Conservation (phyloP, 2,329 filamentous ascomycete species). For the Phialophora expanda region DNA sequence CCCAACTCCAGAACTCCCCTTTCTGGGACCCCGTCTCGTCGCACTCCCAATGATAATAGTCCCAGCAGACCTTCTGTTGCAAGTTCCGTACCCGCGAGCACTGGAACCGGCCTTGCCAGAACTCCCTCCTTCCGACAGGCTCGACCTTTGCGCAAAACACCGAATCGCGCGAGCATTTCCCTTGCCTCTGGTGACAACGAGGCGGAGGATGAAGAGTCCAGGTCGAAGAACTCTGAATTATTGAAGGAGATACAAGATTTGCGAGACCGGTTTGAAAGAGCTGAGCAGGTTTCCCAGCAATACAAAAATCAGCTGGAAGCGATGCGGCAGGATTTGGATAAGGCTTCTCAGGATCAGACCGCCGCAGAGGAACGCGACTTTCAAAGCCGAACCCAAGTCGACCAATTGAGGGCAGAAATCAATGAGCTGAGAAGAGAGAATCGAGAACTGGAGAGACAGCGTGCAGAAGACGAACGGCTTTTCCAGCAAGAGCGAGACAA, state of each 20-base stretch:
- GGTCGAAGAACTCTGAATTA: slow-evolving; percentile 77
- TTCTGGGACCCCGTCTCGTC: slow-evolving; percentile 38
- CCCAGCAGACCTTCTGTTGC: slow-evolving; percentile 28
- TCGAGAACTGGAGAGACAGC: slow-evolving; percentile 88
- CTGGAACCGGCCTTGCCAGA: slow-evolving; percentile 70
- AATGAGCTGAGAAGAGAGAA: slow-evolving; percentile 81
- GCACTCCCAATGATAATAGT: slow-evolving; percentile 37
- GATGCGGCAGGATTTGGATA: slow-evolving; percentile 83
- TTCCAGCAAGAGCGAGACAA: slow-evolving; percentile 93
- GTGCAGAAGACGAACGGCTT: slow-evolving; percentile 85
- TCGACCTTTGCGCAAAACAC: slow-evolving; percentile 44
- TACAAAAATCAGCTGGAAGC: slow-evolving; percentile 84
- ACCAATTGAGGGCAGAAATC: slow-evolving; percentile 81
- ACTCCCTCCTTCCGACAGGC: slow-evolving; percentile 56
- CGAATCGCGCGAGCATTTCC: slow-evolving; percentile 43
- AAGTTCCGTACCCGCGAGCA: slow-evolving; percentile 31
- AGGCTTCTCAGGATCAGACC: slow-evolving; percentile 79
- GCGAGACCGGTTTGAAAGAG: slow-evolving; percentile 78
- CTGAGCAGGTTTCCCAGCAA: slow-evolving; percentile 77
- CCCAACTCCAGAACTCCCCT: slow-evolving; percentile 35
- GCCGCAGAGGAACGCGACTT: slow-evolving; percentile 87
- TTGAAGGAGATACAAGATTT: slow-evolving; percentile 76
- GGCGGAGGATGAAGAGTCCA: slow-evolving; percentile 70
- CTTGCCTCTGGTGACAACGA: slow-evolving; percentile 49
- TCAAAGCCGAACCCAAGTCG: slow-evolving; percentile 82